Evolutionary conservation across 352 stramenopile species (phyloP).

Genomic region (Phytophthora kernoviae): DNA sequence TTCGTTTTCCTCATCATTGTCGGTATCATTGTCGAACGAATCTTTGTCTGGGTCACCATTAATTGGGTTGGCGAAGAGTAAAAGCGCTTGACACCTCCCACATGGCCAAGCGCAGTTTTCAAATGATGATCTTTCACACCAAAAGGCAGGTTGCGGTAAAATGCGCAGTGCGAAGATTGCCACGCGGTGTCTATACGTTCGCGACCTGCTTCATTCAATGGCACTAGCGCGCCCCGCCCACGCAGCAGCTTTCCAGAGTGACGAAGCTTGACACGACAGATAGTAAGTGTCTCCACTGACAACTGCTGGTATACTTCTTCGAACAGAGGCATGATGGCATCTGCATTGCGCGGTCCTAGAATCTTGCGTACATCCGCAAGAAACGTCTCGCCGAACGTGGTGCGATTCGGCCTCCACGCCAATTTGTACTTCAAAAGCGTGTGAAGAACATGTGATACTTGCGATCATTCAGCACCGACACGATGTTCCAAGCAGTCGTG

Average conservation of each 20-base stretch:
- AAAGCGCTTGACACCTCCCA: conserved; percentile 69
- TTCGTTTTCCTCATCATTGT: conserved; percentile 34
- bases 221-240: conserved; percentile 48
- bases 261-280: conserved; percentile 80
- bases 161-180: conserved; percentile 63
- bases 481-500: conserved; percentile 86
- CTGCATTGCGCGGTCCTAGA: conserved; percentile 54
- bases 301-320: conserved; percentile 76
- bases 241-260: conserved; percentile 72
- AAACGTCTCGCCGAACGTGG: conserved; percentile 83
- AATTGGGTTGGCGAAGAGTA: conserved; percentile 72
- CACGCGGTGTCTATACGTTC: conserved; percentile 48
- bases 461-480: conserved; percentile 80
- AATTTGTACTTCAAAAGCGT: conserved; percentile 90
- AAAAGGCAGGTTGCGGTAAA: conserved; percentile 81
- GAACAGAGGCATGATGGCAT: conserved; percentile 82
- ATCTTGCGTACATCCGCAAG: conserved; percentile 74
- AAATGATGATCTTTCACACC: conserved; percentile 73
- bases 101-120: conserved; percentile 61
- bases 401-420: conserved; percentile 77
- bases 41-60: conserved; percentile 58
- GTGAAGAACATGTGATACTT: conserved; percentile 90
- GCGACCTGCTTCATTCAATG: conserved; percentile 47
- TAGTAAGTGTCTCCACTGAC: conserved; percentile 86
- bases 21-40: conserved; percentile 19